phyloP scores from a whole-genome alignment of 495 filamentous ascomycete species.

The Margaritispora aquatica region DNA sequence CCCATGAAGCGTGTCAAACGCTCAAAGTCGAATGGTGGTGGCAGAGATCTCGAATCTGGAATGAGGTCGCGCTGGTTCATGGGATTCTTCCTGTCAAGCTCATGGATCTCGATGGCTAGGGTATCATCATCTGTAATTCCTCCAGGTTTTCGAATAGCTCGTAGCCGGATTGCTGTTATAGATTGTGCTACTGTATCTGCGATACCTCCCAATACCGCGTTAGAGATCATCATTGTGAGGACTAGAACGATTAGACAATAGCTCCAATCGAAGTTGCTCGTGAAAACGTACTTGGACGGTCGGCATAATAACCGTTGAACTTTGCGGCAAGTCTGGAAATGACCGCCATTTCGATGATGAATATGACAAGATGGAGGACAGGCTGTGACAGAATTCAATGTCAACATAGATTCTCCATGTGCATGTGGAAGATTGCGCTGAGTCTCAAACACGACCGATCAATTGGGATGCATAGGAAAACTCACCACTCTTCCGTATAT shows the following conservation, averaged over 20 bases:
- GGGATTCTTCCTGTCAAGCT: slow-evolving; percentile 79
- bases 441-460: slow-evolving; percentile 1
- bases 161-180: slow-evolving; percentile 74
- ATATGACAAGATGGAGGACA: slow-evolving; percentile 75
- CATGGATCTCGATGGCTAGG: slow-evolving; percentile 82
- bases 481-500: slow-evolving; percentile 77
- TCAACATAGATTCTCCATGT: slow-evolving; percentile 18
- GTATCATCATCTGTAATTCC: slow-evolving; percentile 57
- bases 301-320: slow-evolving; percentile 89
- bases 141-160: slow-evolving; percentile 52
- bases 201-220: slow-evolving; percentile 86
- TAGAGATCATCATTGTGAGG: slow-evolving; percentile 96
- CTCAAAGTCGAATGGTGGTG: slow-evolving; percentile 92
- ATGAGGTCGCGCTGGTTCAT: slow-evolving; percentile 61
- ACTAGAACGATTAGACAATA: slow-evolving; percentile 42
- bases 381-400: slow-evolving; percentile 50
- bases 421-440: slow-evolving; percentile 15
- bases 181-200: slow-evolving; percentile 95
- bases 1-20: slow-evolving; percentile 89
- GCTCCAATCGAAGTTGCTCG: neutral
- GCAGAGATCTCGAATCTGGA: slow-evolving; percentile 51
- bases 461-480: slow-evolving; percentile 21
- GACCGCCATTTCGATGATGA: slow-evolving; percentile 82
- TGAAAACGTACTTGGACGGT: slow-evolving; percentile 60
- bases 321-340: slow-evolving; percentile 74